Evolutionary conservation across 2,329 filamentous ascomycete species (phyloP).

Genomic region (Monosporascus sp.): DNA sequence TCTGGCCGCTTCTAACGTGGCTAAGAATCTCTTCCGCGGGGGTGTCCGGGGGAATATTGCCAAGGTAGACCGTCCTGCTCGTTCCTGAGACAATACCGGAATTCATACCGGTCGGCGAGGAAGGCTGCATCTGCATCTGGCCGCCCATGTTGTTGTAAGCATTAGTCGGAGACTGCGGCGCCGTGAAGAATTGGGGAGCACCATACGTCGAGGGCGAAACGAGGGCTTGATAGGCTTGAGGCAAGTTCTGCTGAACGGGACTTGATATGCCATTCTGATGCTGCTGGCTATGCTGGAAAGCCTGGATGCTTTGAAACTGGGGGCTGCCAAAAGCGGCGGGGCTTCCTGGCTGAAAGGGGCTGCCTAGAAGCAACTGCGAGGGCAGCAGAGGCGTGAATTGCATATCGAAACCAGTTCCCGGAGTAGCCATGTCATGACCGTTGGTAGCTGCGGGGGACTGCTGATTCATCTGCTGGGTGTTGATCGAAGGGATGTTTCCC

Average conservation of each 20-base stretch:
- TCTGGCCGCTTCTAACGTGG: conserved; percentile 94
- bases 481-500: conserved; percentile 84
- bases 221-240: conserved; percentile 77
- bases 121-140: conserved; percentile 57
- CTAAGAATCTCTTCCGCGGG: conserved; percentile 93
- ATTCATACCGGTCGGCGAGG: conserved; percentile 68
- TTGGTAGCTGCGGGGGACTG: conserved; percentile 41
- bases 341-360: conserved; percentile 92
- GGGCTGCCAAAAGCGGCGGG: conserved; percentile 85
- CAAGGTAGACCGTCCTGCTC: conserved; percentile 93
- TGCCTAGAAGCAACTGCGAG: conserved; percentile 89
- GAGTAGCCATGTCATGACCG: conserved; percentile 72
- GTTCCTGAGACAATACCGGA: conserved; percentile 83
- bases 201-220: conserved; percentile 82
- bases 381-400: conserved; percentile 95
- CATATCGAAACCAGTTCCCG: conserved; percentile 91
- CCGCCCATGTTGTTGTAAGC: conserved; percentile 61
- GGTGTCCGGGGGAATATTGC: conserved; percentile 97
- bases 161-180: conserved; percentile 79
- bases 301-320: conserved; percentile 81
- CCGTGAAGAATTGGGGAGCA: conserved; percentile 68
- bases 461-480: conserved; percentile 65
- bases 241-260: conserved; percentile 71
- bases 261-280: conserved; percentile 59
- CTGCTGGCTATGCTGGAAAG: conserved; percentile 62